These are phyloP conservation scores for Dothiorella sarmentorum DNA, from an alignment of 2,329 filamentous ascomycete genomes.

Conservation along the genomic window DNA sequence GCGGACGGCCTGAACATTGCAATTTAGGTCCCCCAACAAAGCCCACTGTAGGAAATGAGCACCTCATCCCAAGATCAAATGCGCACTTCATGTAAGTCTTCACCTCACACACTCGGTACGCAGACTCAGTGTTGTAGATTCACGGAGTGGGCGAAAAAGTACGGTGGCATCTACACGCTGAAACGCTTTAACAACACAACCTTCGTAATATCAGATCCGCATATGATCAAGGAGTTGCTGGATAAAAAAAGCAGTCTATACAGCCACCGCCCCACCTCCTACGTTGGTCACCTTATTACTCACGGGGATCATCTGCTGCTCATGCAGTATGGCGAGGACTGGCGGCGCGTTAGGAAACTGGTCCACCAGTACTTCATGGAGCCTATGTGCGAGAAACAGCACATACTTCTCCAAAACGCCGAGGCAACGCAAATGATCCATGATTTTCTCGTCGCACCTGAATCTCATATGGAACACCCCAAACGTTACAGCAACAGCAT, in stretches of 20 bases:
- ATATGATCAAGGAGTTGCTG: slow-evolving; percentile 34
- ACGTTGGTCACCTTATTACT: background rate
- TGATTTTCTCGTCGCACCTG: background rate
- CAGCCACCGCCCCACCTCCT: slow-evolving; percentile 2
- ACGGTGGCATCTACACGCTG: background rate
- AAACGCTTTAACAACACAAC: background rate
- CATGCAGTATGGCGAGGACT: slow-evolving; percentile 1
- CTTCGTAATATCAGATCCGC: background rate
- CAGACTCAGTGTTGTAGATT: background rate
- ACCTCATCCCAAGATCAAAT: slow-evolving; percentile 8
- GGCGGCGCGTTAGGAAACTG: slow-evolving; percentile 9
- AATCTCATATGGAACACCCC: background rate
- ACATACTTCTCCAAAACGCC: slow-evolving; percentile 1
- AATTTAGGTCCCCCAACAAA: slow-evolving; percentile 13
- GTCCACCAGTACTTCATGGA: slow-evolving; percentile 9
- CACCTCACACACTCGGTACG: background rate
- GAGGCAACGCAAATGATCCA: slow-evolving; percentile 44
- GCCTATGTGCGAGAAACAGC: slow-evolving; percentile 1
- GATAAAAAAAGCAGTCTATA: slow-evolving; percentile 39
- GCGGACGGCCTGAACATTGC: no score
- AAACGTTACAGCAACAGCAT: background rate
- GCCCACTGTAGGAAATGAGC: slow-evolving; percentile 19
- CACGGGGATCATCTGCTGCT: background rate
- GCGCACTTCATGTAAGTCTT: background rate
- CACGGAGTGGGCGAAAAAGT: background rate